phyloP scores from a whole-genome alignment of 192 early-diverging fungal species.

The Mortierella claussenii region DNA sequence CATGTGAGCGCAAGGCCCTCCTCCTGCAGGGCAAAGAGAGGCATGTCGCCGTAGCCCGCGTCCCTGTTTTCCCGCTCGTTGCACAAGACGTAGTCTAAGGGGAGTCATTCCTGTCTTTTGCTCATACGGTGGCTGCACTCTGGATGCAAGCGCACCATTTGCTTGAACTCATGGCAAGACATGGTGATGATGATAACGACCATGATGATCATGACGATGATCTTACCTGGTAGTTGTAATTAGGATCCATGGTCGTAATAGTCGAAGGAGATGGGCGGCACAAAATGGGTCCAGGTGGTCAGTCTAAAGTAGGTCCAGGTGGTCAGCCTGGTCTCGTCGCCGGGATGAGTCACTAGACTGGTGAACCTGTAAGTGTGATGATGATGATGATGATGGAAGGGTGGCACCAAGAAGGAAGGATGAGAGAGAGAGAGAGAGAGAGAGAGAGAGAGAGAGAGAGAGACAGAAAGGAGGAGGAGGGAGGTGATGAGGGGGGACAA shows the following conservation, averaged over 20 bases:
- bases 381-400: background rate
- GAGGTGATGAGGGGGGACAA: background rate
- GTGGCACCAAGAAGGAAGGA: background rate
- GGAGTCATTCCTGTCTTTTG: too few species aligned
- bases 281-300: background rate
- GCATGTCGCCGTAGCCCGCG: background rate
- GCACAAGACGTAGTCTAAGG: too few species aligned
- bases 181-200: too few species aligned
- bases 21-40: background rate
- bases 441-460: constrained; percentile 5
- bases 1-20: background rate
- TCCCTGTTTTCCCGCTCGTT: background rate
- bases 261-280: too few species aligned
- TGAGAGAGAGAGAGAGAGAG: constrained; percentile 1
- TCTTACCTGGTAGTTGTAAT: constrained; percentile 53
- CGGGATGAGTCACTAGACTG: background rate
- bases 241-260: constrained; percentile 31
- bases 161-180: too few species aligned
- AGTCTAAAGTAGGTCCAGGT: background rate
- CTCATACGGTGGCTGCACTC: too few species aligned
- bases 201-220: background rate
- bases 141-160: too few species aligned
- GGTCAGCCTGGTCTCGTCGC: background rate
- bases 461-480: background rate
- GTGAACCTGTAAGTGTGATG: too few species aligned